phyloP scores from a whole-genome alignment of 768 basidiomycete genomes.

The Leccinum aurantiacum region DNA sequence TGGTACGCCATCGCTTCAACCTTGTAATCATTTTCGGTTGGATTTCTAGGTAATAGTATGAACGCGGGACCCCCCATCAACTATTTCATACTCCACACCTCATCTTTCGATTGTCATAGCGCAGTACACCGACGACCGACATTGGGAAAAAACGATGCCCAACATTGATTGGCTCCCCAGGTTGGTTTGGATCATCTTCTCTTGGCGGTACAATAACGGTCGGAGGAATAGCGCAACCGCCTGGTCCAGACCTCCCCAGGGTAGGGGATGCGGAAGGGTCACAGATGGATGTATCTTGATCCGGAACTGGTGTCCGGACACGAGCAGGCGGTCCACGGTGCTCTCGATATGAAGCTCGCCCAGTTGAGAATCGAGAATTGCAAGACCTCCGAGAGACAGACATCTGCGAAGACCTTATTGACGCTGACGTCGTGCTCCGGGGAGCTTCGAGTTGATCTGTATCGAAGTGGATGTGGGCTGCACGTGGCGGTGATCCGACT shows the following conservation, averaged over 20 bases:
- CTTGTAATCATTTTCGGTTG: background rate
- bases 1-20: constrained; percentile 18
- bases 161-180: constrained; percentile 1
- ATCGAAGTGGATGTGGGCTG: background rate
- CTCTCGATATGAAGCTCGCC: constrained; percentile 24
- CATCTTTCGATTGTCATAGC: constrained; percentile 5
- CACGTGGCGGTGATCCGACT: background rate
- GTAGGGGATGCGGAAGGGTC: background rate
- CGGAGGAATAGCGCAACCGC: background rate
- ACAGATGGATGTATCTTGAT: background rate
- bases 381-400: constrained; percentile 18
- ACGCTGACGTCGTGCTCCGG: constrained; percentile 13
- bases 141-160: constrained; percentile 17
- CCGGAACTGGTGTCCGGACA: constrained; percentile 9
- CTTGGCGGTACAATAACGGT: constrained; percentile 7
- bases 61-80: background rate
- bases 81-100: constrained; percentile 8
- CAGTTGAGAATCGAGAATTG: constrained; percentile 18
- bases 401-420: background rate
- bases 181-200: constrained; percentile 5
- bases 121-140: constrained; percentile 9
- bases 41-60: constrained; percentile 7
- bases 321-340: constrained; percentile 18
- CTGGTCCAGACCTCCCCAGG: background rate
- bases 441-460: background rate